Conservation (phyloP, 148 eudicot genomes). For the Polygonum aviculare region DNA sequence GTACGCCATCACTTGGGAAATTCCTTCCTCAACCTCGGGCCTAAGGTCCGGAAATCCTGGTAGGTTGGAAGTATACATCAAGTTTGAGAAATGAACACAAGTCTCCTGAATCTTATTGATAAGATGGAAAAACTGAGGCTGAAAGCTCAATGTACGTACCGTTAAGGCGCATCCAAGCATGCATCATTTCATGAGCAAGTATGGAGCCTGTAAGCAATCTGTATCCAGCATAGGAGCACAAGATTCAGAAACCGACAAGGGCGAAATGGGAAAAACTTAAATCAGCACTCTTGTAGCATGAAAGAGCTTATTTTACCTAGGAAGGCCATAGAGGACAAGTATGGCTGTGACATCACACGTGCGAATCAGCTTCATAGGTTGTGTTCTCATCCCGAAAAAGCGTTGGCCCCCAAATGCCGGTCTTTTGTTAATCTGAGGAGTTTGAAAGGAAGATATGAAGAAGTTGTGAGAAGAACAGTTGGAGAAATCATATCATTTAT, state of each 20-base stretch:
- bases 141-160: constrained; percentile 27
- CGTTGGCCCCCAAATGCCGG: constrained; percentile 70
- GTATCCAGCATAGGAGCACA: constrained; percentile 14
- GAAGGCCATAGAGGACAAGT: constrained; percentile 86
- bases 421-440: constrained; percentile 60
- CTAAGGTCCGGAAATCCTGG: constrained; percentile 70
- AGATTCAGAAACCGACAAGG: background rate
- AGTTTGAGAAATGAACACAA: background rate
- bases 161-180: constrained; percentile 87
- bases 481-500: background rate
- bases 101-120: background rate
- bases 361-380: constrained; percentile 64
- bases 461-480: background rate
- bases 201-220: constrained; percentile 92
- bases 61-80: background rate
- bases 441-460: background rate
- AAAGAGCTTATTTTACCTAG: constrained; percentile 45
- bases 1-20: constrained; percentile 85
- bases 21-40: constrained; percentile 91
- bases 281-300: background rate
- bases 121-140: background rate
- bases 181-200: constrained; percentile 94
- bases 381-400: constrained; percentile 76
- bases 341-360: constrained; percentile 94
- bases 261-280: background rate